These are phyloP conservation scores for Xylaria sp. DNA, from an alignment of 2,329 filamentous ascomycete genomes.

Conservation along the genomic window DNA sequence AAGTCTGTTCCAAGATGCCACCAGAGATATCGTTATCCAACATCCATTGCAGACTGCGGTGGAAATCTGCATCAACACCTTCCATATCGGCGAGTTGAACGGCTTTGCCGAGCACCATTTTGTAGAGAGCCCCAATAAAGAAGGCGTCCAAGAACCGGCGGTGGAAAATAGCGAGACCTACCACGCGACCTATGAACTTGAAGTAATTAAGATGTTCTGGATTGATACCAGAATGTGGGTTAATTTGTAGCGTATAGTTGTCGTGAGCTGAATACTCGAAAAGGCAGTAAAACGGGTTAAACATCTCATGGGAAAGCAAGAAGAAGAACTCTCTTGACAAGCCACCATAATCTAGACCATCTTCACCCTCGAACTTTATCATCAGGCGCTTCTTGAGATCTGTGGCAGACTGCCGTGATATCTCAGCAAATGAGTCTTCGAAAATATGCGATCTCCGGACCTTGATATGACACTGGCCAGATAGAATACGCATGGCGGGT, in stretches of 20 bases:
- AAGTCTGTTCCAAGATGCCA: conserved; percentile 92
- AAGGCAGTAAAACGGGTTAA: conserved; percentile 99
- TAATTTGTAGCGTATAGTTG: conserved; percentile 99
- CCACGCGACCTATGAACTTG: conserved; percentile 98
- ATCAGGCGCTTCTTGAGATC: conserved; percentile 98
- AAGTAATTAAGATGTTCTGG: conserved; percentile 99
- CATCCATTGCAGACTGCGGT: conserved; percentile 96
- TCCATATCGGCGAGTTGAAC: conserved; percentile 96
- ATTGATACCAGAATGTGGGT: conserved; percentile 98
- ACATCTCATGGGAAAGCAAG: conserved; percentile 99
- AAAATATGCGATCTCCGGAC: conserved; percentile 97
- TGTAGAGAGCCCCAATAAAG: conserved; percentile 99
- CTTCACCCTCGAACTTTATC: conserved; percentile 99
- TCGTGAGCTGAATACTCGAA: conserved; percentile 99
- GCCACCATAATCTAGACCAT: conserved; percentile 97
- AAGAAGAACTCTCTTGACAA: conserved; percentile 99
- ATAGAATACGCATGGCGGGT: conserved; percentile 92
- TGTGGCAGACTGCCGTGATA: conserved; percentile 93
- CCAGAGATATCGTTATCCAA: conserved; percentile 95
- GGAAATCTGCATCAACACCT: conserved; percentile 97
- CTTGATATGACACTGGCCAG: conserved; percentile 98
- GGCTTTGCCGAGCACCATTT: conserved; percentile 97
- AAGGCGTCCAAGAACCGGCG: conserved; percentile 97
- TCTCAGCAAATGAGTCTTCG: conserved; percentile 98
- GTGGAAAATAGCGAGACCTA: conserved; percentile 97